Evolutionary conservation across 2,329 filamentous ascomycete genomes (phyloP), one percentile per base, ranked within the genome.

Genomic region (Rachicladosporium sp.): DNA sequence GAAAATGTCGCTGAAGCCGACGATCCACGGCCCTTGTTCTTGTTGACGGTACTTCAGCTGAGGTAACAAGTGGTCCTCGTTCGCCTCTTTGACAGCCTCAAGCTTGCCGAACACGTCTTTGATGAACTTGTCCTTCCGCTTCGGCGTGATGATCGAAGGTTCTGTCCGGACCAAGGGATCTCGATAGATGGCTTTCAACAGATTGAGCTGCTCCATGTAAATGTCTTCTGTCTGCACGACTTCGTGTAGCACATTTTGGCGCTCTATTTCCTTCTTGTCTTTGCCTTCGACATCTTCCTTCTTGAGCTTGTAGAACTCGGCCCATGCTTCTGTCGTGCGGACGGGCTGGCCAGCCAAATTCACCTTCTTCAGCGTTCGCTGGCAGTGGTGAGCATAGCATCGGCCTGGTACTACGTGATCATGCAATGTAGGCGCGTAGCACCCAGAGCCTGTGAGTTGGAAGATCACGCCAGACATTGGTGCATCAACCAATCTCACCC

Each of bases 31-130:
- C 0, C 91, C 91, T 64, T 98, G 89, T 57, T 96, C 91, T 54
- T 91, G 83, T 59, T 98, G 91, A 19, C 91, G 78, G 58, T 96
- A 98, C 56, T 96, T 96, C 52, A 98, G 74, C 59, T 95, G 89
- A 2, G 89, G 82, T 15, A 98, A 67, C 12, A 98, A 73, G 58
- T 91, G 81, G 46, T 95, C 88, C 59, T 93, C 91, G 61, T 96
- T 96, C 51, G 88, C 86, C 49, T 81, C 78, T 55, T 89, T 83
- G 29, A 98, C 84, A 0, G 78, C 76, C 47, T 96, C 89, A 1
- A 91, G 77, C 54, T 86, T 91, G 37, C 91, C 87, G 59, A 98
- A 98, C 0, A 95, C 89, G 30, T 82, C 80, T 10, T 71, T 69
- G 43, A 96, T 62, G 59, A 98, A 98, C 51, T 78, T 82, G 13